Evolutionary conservation across 345 rosid genomes (phyloP).

Genomic region (Linum lewisii): DNA sequence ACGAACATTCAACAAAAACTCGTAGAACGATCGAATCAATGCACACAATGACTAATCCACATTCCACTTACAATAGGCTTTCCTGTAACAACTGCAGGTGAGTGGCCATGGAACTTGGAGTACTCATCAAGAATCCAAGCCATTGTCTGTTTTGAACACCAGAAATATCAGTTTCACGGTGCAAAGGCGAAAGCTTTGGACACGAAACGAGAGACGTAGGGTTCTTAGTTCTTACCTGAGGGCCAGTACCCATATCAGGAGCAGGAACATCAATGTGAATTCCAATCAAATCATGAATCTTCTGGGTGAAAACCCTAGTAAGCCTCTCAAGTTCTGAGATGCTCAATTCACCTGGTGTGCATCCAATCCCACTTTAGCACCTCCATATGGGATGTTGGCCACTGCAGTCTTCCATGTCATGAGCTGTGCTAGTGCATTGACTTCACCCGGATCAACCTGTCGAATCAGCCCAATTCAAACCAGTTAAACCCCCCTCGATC

Average conservation of each 20-base stretch:
- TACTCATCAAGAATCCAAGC: slow-evolving; percentile 99
- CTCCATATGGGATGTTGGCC: slow-evolving; percentile 92
- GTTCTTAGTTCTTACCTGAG: slow-evolving; percentile 45
- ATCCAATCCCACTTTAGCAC: slow-evolving; percentile 97
- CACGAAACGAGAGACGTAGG: background rate
- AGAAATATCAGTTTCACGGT: background rate
- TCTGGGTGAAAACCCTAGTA: slow-evolving; percentile 90
- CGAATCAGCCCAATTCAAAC: slow-evolving; percentile 11
- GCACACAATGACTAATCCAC: background rate
- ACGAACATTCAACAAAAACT: too few species aligned
- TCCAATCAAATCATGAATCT: slow-evolving; percentile 87
- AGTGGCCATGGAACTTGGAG: slow-evolving; percentile 87
- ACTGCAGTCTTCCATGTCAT: slow-evolving; percentile 99
- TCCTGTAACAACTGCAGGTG: slow-evolving; percentile 93
- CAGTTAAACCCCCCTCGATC: background rate
- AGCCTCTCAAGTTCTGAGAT: slow-evolving; percentile 73
- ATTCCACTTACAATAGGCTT: slow-evolving; percentile 60
- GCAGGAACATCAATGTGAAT: slow-evolving; percentile 93
- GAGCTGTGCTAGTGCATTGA: slow-evolving; percentile 86
- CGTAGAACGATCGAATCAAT: background rate
- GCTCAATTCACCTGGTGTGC: slow-evolving; percentile 59
- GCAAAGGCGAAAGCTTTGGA: background rate
- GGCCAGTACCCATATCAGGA: slow-evolving; percentile 96
- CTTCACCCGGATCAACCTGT: slow-evolving; percentile 95
- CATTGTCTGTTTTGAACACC: slow-evolving; percentile 55